Base-by-base conservation (phyloP, 345 rosid genomes). In the Draba incana region DNA sequence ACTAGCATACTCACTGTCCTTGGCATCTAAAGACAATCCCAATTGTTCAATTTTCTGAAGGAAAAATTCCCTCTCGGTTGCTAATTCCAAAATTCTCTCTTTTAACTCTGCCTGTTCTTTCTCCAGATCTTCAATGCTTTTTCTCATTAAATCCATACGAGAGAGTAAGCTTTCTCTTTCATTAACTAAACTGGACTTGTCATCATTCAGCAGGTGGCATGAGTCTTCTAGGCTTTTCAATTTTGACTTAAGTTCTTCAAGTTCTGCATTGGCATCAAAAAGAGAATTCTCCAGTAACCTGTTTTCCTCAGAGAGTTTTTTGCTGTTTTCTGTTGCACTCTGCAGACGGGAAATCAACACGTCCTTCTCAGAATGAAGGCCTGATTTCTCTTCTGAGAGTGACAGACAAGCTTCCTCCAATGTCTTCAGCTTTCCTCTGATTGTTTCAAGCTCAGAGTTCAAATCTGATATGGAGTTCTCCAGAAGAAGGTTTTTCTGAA, bases 401-500 rank as follows among this genome's bases (percentile, higher is more conserved):
- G 77, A 80, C 57, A 79, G 81, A 62, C 84, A 82, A 57, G 81
- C 80, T 70, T 84, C 88, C 83, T 95, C 97, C 72, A 92, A 71
- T 38, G 70, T 69, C 68, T 79, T 82, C 71, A 89, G 82, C 80
- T 80, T 88, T 68, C 75, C 85, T 69, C 92, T 81, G 64, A 83
- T 81, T 60, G 84, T 85, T 76, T 86, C 89, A 57, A 95, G 79
- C 83, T 95, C 98, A 14, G 80, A 85, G 68, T 85, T 92, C 86
- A 95, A 73, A 80, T 88, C 96, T 47, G 96, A 82, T 57, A 95
- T 83, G 56, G 96, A 95, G 61, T 89, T 92, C 86, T 91, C 99
- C 52, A 92, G 75, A 68, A 89, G 74, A 70, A 79, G 68, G 72
- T 89, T 91, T 77, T 91, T 87, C 84, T 87, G 85, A 55, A 81